These are phyloP conservation scores for Rhizodiscina lignyota DNA, from an alignment of 495 filamentous ascomycete species.

Conservation along the genomic window DNA sequence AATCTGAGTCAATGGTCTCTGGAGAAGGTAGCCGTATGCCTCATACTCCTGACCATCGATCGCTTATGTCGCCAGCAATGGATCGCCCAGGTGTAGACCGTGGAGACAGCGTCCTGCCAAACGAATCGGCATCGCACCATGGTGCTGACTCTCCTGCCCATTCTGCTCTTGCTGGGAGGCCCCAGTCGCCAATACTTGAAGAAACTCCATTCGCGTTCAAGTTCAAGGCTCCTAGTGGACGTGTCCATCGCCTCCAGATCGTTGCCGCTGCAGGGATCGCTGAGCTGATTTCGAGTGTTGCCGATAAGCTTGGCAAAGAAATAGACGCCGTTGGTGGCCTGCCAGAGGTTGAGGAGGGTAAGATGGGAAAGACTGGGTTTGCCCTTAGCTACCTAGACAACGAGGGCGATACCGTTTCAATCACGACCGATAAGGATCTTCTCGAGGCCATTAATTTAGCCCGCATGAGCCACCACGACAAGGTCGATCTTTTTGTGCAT, in stretches of 20 bases:
- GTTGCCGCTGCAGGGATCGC: conserved; percentile 61
- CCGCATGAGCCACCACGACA: conserved; percentile 58
- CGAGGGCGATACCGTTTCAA: conserved; percentile 92
- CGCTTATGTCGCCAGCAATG: conserved; percentile 63
- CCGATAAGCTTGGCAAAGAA: conserved; percentile 76
- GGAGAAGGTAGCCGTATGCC: conserved; percentile 53
- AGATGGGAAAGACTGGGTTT: conserved; percentile 64
- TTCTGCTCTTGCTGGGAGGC: conserved; percentile 36
- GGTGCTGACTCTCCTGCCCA: conserved; percentile 63
- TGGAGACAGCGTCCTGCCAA: conserved; percentile 71
- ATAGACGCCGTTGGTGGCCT: conserved; percentile 71
- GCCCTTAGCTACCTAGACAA: conserved; percentile 95
- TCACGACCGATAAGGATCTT: conserved; percentile 89
- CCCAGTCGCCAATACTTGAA: conserved; percentile 31
- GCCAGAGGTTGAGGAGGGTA: conserved; percentile 57
- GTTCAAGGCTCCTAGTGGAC: conserved; percentile 94
- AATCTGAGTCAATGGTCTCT: conserved; percentile 92
- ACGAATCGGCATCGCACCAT: conserved; percentile 87
- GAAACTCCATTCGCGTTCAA: conserved; percentile 90
- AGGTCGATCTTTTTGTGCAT: conserved; percentile 95
- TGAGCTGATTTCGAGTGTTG: conserved; percentile 64
- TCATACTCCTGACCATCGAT: conserved; percentile 45
- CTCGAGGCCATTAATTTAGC: conserved; percentile 78
- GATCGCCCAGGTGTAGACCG: conserved; percentile 43
- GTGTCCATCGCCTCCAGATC: conserved; percentile 84